A percentile compares a stretch with the other conserved stretches of the same genome.
These are phyloP conservation scores for Penicillium sp. DNA, from an alignment of 2,329 filamentous ascomycete genomes.

Conservation along the genomic window DNA sequence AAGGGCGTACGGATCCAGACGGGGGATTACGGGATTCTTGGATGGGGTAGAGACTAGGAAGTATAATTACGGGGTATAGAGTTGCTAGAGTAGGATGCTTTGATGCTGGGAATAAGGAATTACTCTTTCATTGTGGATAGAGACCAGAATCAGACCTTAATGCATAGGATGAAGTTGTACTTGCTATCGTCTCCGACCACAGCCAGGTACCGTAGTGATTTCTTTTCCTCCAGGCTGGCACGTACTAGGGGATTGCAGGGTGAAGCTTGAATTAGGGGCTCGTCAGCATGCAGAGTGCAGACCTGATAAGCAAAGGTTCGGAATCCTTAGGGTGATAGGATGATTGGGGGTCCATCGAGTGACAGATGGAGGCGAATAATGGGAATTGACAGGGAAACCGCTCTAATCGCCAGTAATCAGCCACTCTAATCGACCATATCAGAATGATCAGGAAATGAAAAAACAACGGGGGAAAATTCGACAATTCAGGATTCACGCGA, in stretches of 20 bases:
- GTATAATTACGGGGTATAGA: background rate
- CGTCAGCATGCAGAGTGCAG: background rate
- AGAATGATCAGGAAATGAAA: background rate
- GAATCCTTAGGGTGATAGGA: slow-evolving; percentile 12
- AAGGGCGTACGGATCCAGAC: slow-evolving; percentile 12
- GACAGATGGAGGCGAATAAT: slow-evolving; percentile 23
- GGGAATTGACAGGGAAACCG: slow-evolving; percentile 8
- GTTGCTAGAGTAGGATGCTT: background rate
- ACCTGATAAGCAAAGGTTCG: slow-evolving; percentile 18
- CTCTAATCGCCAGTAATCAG: slow-evolving; percentile 2
- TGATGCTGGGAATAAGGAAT: background rate
- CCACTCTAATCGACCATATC: background rate
- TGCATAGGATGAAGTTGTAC: background rate
- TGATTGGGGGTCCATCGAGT: slow-evolving; percentile 14
- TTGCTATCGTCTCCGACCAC: background rate
- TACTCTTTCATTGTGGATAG: background rate
- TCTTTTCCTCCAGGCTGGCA: background rate
- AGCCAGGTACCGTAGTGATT: background rate
- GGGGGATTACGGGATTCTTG: slow-evolving; percentile 21
- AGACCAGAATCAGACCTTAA: background rate
- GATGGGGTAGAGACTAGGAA: background rate
- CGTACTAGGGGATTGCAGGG: background rate
- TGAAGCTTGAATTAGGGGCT: background rate
- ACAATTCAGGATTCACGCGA: background rate
- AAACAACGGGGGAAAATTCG: background rate